Evolutionary conservation across 148 eudicot species (phyloP).

Genomic region (Chenopodium formosanum): DNA sequence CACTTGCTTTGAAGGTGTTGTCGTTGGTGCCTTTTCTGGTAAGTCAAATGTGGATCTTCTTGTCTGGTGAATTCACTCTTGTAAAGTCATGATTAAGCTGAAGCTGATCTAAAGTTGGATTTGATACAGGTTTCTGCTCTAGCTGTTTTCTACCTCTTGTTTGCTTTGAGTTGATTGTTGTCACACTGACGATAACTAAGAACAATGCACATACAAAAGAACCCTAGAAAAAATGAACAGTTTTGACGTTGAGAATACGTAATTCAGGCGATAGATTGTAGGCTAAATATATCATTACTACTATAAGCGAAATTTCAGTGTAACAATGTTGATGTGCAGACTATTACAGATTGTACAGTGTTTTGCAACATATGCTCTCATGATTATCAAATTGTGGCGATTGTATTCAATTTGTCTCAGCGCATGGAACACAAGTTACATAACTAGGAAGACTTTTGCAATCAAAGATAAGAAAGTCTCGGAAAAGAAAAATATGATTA

Average conservation of each 20-base stretch:
- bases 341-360: not conserved
- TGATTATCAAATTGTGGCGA: not conserved
- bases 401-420: too few species aligned
- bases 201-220: not conserved
- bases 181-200: not conserved
- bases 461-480: too few species aligned
- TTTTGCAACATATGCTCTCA: not conserved
- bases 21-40: not conserved
- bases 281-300: not conserved
- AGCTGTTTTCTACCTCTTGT: not conserved
- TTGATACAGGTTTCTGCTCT: not conserved
- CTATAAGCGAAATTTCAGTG: not conserved
- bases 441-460: too few species aligned
- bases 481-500: too few species aligned
- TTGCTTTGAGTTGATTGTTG: conserved; percentile 14
- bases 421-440: too few species aligned
- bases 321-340: not conserved
- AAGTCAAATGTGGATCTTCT: not conserved
- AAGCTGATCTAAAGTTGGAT: not conserved
- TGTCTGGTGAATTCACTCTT: not conserved
- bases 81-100: not conserved
- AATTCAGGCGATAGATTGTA: not conserved
- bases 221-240: conserved; percentile 1
- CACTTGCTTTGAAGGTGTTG: conserved; percentile 18
- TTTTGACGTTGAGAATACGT: not conserved